phyloP scores from a whole-genome alignment of 179 eudicot species.

The Monotropa hypopitys region DNA sequence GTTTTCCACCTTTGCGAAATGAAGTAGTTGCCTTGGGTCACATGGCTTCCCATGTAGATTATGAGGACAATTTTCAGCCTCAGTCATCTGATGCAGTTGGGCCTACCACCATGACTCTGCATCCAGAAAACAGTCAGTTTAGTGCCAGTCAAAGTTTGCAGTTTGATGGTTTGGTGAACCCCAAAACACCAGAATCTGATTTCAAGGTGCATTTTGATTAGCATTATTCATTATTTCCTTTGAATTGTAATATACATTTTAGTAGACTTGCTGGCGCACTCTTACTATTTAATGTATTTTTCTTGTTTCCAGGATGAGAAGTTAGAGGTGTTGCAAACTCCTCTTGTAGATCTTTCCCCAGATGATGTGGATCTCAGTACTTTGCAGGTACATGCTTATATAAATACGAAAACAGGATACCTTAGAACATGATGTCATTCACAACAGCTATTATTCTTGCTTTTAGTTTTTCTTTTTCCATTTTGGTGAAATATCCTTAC shows the following conservation, averaged over 20 bases:
- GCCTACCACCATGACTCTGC: conserved; percentile 16
- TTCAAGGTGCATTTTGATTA: conserved; percentile 5
- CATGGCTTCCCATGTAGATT: conserved; percentile 8
- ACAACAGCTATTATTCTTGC: neutral
- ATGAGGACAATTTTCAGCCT: conserved; percentile 11
- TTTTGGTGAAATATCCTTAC: neutral
- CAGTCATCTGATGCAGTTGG: conserved; percentile 8
- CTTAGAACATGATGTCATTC: neutral
- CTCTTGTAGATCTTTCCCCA: conserved; percentile 50
- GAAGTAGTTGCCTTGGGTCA: conserved; percentile 10
- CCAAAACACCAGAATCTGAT: conserved; percentile 3
- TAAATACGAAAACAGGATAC: neutral
- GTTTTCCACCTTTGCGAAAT: conserved; percentile 12
- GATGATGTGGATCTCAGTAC: conserved; percentile 52
- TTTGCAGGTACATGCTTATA: conserved; percentile 54
- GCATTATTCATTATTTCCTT: neutral
- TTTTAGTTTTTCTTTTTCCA: neutral
- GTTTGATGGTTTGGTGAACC: conserved; percentile 2
- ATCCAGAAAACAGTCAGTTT: conserved; percentile 1
- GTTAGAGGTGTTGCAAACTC: conserved; percentile 14
- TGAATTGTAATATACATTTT: neutral
- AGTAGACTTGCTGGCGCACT: neutral
- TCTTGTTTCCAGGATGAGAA: neutral
- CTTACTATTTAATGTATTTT: neutral
- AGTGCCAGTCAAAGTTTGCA: neutral